Evolutionary conservation across 768 basidiomycete genomes (phyloP), one percentile per base, ranked within the genome.

Genomic region (Cystobasidium ongulense): DNA sequence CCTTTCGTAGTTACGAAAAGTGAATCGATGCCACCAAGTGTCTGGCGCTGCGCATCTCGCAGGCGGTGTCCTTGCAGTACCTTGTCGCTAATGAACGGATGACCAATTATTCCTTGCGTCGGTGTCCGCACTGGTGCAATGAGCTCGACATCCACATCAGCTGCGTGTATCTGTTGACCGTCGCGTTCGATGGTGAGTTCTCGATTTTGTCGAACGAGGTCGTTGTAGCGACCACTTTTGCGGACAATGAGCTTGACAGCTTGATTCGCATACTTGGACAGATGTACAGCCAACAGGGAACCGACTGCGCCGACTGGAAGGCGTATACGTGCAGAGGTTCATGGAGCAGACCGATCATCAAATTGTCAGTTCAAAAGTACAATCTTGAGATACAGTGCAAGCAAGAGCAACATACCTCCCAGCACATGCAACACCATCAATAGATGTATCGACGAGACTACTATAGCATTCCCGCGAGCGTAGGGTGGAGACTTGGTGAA

Each of bases 1-100:
- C 91, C 89, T 80, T 94, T 95, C 67, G 90, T 86, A 50, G 90
- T 86, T 75, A 97, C 85, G 80, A 97, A 84, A 68, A 99, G 86
- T 0, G 90, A 88, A 33, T 89, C 85, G 77, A 96, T 95, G 17
- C 77, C 78, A 25, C 41, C 63, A 18, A 43, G n/a, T 21, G 59
- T 10, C n/a, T 63, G 33, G 31, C 21, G 25, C 71, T 62, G 17
- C 5, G 57, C 35, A 23, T 46, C 72, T 25, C 25, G 31, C 31
- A 18, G 8, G 18, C 23, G 4, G 3, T n/a, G 63, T 18, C 50
- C 27, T 15, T 31, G 63, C 25, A 31, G 18, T 1, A 17, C 17
- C 5, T 25, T 17, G n/a, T 50, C 31, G 4, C 13, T 8, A n/a
- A 39, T n/a, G 23, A 39, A 25, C 36, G 71, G 63, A 38, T 74